A percentile compares a stretch with the other conserved stretches of the same genome.
These are phyloP conservation scores for Sphenostylis stenocarpa DNA, from an alignment of 306 rosid genomes.

Conservation along the genomic window DNA sequence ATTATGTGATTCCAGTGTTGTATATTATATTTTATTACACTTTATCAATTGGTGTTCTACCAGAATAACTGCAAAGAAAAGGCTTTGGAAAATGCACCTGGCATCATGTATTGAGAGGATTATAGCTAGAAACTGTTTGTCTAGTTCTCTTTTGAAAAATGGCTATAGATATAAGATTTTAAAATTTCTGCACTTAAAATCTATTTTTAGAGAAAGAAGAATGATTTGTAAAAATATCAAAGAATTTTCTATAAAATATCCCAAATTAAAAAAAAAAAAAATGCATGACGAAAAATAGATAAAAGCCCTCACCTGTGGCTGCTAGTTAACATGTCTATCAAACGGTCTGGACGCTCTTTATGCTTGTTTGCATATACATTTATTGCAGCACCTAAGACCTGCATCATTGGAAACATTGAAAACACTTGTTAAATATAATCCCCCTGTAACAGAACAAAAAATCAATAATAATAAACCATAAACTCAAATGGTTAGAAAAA, in stretches of 20 bases:
- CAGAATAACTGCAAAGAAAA: neutral
- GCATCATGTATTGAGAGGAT: constrained; percentile 10
- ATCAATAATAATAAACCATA: constrained; percentile 5
- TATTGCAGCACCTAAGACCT: constrained; percentile 98
- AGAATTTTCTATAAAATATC: neutral
- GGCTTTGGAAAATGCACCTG: neutral
- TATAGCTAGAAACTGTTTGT: neutral
- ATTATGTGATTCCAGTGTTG: neutral
- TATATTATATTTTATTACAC: neutral
- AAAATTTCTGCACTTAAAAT: neutral
- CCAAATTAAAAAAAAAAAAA: constrained; percentile 4
- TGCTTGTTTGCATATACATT: constrained; percentile 97
- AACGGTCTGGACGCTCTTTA: constrained; percentile 98
- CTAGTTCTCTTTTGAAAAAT: neutral
- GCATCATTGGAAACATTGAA: constrained; percentile 35
- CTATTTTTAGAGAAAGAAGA: neutral
- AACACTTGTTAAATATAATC: constrained; percentile 16
- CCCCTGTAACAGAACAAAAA: constrained; percentile 6
- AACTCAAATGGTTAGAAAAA: constrained; percentile 4
- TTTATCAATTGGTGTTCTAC: neutral
- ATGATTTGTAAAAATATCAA: neutral
- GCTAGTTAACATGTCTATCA: constrained; percentile 95
- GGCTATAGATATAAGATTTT: neutral
- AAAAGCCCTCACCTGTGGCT: constrained; percentile 76
- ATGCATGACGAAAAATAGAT: neutral